Conservation (phyloP, 192 early-diverging fungal species). For the Coemansia biformis region DNA sequence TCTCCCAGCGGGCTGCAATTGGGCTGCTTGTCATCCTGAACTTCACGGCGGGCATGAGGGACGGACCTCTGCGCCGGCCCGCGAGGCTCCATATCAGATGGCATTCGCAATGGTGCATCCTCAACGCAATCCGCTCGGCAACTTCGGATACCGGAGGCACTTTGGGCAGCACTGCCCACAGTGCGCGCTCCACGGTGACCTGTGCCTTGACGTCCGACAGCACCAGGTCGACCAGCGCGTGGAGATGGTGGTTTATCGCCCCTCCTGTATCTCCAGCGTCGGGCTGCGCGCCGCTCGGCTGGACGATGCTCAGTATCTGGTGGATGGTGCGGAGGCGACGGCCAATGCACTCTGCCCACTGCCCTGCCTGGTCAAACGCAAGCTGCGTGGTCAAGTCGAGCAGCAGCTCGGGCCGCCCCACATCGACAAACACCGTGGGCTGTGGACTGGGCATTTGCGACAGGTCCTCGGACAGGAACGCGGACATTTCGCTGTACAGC, state of each 20-base stretch:
- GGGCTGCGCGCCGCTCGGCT: background rate
- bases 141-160: slow-evolving; percentile 3
- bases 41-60: slow-evolving; percentile 14
- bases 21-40: slow-evolving; percentile 39
- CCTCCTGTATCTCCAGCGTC: no score
- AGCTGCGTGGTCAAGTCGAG: slow-evolving; percentile 38
- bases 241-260: slow-evolving; percentile 12
- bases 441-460: slow-evolving; percentile 35
- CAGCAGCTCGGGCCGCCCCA: slow-evolving; percentile 33
- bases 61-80: background rate
- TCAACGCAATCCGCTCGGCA: slow-evolving; percentile 16
- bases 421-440: slow-evolving; percentile 29
- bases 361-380: slow-evolving; percentile 33
- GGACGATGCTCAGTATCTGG: slow-evolving; percentile 2
- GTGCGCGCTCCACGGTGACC: slow-evolving; percentile 30
- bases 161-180: slow-evolving; percentile 34
- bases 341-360: slow-evolving; percentile 17
- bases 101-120: slow-evolving; percentile 33
- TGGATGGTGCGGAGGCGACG: slow-evolving; percentile 18
- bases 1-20: slow-evolving; percentile 26
- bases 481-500: slow-evolving; percentile 46
- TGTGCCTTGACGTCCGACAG: slow-evolving; percentile 43
- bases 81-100: slow-evolving; percentile 31
- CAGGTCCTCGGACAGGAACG: slow-evolving; percentile 47
- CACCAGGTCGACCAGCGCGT: slow-evolving; percentile 29